Base-by-base conservation (phyloP, 192 early-diverging fungal genomes). In the Lunasporangiospora selenospora region DNA sequence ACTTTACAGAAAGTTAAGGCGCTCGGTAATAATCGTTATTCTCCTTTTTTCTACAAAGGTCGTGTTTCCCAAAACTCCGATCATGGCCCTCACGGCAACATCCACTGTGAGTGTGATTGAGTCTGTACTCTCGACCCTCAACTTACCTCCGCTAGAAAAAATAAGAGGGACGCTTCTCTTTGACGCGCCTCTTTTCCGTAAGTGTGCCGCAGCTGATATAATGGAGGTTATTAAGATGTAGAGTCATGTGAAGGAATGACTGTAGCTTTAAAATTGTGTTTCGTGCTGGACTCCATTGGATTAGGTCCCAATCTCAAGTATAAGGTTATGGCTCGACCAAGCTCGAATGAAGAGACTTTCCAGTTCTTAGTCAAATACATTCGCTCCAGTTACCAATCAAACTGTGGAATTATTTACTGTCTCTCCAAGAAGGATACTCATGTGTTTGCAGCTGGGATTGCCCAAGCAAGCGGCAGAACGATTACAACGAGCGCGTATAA, bases 71-170 rank as follows among this genome's bases (percentile, higher is more conserved):
- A 80, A 86, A 24, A 79, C 95, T 0, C 93, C 94, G 0, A 83
- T 95, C 19, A 96, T 96, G 89, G 96, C 96, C 6, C 76, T 98
- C 39, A 98, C 96, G 3, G 96, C 96, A 6, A 98, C 96, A 4
- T 93, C 96, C 11, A 31, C 69, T 26, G 54, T 48, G 24, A 51
- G 31, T 26, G 69, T 73, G 3, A 73, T 73, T 18, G 41, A 73
- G 30, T 73, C 69, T 18, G 61, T 73, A 4, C 16, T 73, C 11
- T 26, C 59, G 2, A 73, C 61, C 4, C 36, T 73, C 19, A 73
- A 73, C 40, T 6, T 73, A 31, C 7, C 32, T 1, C 67, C 77
- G 9, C 52, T 58, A 11, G 60, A 75, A 3, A 46, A 62, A n/a
- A n/a, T 36, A 10, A 44, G 49, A 19, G 78, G 82, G 16, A 80